A percentile compares a stretch with the other conserved stretches of the same genome.
Evolutionary conservation across 2,329 filamentous ascomycete genomes (phyloP).

Genomic region (Zalaria sp.): DNA sequence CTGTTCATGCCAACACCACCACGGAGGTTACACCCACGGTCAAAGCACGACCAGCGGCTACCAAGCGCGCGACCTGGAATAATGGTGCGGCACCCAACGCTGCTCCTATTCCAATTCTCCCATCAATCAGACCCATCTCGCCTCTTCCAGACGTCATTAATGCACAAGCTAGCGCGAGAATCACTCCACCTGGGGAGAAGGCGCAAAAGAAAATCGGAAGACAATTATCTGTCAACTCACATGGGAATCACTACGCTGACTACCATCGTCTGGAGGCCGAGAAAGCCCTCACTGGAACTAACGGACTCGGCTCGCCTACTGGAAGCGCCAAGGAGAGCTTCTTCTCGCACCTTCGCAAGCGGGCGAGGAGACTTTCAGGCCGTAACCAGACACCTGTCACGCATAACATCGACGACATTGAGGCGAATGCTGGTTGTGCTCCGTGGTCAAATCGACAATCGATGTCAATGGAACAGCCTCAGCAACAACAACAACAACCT

Average conservation of each 20-base stretch:
- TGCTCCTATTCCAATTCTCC: conserved; percentile 89
- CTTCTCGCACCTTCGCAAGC: conserved; percentile 92
- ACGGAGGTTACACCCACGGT: conserved; percentile 28
- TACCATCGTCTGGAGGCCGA: conserved; percentile 84
- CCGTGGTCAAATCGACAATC: conserved; percentile 84
- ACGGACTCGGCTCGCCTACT: conserved; percentile 60
- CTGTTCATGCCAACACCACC: conserved; percentile 28
- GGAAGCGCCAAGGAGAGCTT: conserved; percentile 86
- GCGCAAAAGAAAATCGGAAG: conserved; percentile 81
- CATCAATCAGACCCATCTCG: conserved; percentile 86
- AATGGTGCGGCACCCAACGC: conserved; percentile 56
- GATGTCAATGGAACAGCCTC: conserved; percentile 51
- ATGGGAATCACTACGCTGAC: conserved; percentile 85
- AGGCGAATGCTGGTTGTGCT: conserved; percentile 82
- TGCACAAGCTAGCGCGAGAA: conserved; percentile 64
- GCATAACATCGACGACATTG: conserved; percentile 70
- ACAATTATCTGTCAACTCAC: conserved; percentile 83
- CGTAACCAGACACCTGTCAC: conserved; percentile 73
- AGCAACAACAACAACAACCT: background rate
- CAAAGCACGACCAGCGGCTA: conserved; percentile 44
- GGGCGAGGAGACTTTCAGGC: conserved; percentile 81
- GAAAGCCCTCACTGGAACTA: conserved; percentile 71
- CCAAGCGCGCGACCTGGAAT: conserved; percentile 87
- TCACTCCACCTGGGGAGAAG: conserved; percentile 46
- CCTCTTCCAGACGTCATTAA: conserved; percentile 91